phyloP scores from a whole-genome alignment of 2,329 filamentous ascomycete species.

The Setomelanomma holmii region DNA sequence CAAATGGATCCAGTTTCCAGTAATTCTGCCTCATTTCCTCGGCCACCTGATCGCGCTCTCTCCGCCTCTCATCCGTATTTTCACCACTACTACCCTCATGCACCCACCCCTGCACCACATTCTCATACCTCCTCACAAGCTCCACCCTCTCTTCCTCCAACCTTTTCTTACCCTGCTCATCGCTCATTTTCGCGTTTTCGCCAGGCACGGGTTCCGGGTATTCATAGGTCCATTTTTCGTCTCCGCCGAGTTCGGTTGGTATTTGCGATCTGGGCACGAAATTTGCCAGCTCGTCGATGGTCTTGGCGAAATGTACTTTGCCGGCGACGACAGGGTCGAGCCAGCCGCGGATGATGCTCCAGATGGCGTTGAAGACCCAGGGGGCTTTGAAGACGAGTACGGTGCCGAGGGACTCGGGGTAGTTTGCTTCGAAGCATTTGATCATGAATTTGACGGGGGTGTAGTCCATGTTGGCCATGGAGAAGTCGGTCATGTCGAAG shows the following conservation, averaged over 20 bases:
- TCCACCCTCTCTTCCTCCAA: conserved; percentile 69
- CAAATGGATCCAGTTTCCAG: conserved; percentile 87
- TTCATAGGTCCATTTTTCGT: conserved; percentile 82
- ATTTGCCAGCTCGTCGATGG: conserved; percentile 75
- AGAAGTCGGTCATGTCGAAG: conserved; percentile 96
- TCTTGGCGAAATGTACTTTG: conserved; percentile 94
- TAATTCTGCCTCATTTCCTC: conserved; percentile 74
- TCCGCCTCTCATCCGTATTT: conserved; percentile 57
- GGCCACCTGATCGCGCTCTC: conserved; percentile 68
- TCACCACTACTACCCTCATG: conserved; percentile 52
- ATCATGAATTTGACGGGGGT: conserved; percentile 99
- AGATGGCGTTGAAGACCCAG: conserved; percentile 98
- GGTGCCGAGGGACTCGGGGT: conserved; percentile 87
- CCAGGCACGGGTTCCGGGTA: conserved; percentile 78
- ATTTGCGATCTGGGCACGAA: conserved; percentile 77
- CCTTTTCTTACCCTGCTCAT: conserved; percentile 65
- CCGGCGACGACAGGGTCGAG: conserved; percentile 93
- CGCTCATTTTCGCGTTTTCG: conserved; percentile 79
- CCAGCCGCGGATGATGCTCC: conserved; percentile 95
- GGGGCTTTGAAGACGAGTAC: conserved; percentile 95
- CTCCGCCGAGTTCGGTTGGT: conserved; percentile 82
- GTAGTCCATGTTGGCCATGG: conserved; percentile 98
- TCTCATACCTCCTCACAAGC: conserved; percentile 77
- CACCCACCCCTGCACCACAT: conserved; percentile 78
- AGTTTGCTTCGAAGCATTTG: conserved; percentile 98